A percentile compares a stretch with the other conserved stretches of the same genome.
Conservation (phyloP, 129 eudicot species). For the Pulicaria dysenterica region DNA sequence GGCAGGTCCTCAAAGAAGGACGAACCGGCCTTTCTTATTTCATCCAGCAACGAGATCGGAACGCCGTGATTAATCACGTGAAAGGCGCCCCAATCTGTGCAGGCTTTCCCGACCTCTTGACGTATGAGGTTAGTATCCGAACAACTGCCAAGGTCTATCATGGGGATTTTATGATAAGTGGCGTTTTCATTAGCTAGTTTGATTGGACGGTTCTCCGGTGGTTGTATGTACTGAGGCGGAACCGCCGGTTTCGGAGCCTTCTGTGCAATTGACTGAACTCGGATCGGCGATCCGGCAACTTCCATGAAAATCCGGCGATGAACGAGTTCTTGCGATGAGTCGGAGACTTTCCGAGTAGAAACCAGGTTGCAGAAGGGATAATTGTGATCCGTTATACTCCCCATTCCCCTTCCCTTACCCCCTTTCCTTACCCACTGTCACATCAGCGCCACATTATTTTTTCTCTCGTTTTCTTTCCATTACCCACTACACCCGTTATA, state of each 20-base stretch:
- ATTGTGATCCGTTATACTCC: no score
- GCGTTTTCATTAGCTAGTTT: background rate
- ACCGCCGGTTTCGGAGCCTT: conserved; percentile 35
- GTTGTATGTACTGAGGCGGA: conserved; percentile 87
- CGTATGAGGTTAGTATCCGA: conserved; percentile 10
- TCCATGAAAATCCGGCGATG: conserved; percentile 43
- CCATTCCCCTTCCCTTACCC: no score
- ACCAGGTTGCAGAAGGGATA: background rate
- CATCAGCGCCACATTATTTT: no score
- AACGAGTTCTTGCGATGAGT: background rate
- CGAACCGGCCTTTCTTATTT: conserved; percentile 47
- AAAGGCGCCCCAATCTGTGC: conserved; percentile 85
- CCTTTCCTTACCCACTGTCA: no score
- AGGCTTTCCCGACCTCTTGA: conserved; percentile 43
- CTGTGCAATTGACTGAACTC: conserved; percentile 68
- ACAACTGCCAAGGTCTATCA: conserved; percentile 43
- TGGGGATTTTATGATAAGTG: conserved; percentile 39
- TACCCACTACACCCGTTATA: no score
- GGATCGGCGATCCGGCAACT: conserved; percentile 33
- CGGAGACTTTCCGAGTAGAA: background rate
- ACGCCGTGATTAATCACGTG: conserved; percentile 80
- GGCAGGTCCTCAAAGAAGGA: conserved; percentile 59
- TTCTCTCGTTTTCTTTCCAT: no score
- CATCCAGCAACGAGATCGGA: conserved; percentile 42
- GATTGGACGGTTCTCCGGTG: conserved; percentile 57